Conservation (phyloP, 2,329 filamentous ascomycete species). For the Diaporthe citri region DNA sequence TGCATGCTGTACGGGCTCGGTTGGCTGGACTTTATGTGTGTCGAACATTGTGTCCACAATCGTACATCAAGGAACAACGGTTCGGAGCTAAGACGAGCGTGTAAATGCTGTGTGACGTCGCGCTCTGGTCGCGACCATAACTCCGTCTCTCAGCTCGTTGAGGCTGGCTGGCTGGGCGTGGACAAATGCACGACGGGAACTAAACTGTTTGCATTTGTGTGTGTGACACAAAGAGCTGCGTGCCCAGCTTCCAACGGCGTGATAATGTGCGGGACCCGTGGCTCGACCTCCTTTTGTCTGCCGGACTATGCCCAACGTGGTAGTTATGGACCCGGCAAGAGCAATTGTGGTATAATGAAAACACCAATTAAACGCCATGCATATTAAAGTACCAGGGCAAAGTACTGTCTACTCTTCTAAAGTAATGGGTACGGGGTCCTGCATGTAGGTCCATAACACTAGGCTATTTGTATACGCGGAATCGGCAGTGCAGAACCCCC, state of each 20-base stretch:
- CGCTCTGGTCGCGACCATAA: background rate
- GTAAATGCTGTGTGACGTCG: background rate
- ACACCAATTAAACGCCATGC: background rate
- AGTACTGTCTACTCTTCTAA: background rate
- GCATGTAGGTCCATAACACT: background rate
- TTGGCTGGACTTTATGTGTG: background rate
- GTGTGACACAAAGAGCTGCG: background rate
- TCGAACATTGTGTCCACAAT: background rate
- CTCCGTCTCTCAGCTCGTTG: background rate
- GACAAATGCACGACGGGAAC: background rate
- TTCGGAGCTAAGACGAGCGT: conserved; percentile 13
- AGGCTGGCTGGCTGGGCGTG: conserved; percentile 7
- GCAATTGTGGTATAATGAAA: background rate
- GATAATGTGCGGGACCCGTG: background rate
- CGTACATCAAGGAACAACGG: background rate
- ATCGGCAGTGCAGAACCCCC: background rate
- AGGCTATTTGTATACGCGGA: background rate
- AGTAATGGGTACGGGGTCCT: background rate
- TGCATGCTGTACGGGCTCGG: background rate
- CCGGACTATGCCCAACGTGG: background rate
- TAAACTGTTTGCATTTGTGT: background rate
- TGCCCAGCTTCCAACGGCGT: conserved; percentile 4
- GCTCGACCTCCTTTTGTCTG: background rate
- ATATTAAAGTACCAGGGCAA: conserved; percentile 5
- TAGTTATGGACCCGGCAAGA: background rate